Conservation (phyloP, 2,329 filamentous ascomycete species). For the Microcera coccophila region DNA sequence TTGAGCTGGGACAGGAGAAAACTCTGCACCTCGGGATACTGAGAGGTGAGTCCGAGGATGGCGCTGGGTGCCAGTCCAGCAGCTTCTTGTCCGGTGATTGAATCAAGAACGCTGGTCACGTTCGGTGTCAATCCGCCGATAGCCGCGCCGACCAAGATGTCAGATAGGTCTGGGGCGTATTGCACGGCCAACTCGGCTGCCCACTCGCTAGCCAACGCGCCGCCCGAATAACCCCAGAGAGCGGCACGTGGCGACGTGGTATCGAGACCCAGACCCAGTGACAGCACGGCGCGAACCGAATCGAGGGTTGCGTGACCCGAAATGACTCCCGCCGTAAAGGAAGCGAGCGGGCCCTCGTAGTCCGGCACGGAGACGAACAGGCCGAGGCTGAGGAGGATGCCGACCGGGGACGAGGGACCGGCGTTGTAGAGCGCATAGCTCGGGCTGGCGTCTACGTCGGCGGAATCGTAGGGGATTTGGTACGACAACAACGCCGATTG, state of each 20-base stretch:
- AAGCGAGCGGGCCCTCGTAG: constrained; percentile 42
- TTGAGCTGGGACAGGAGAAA: constrained; percentile 19
- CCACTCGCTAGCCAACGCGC: constrained; percentile 48
- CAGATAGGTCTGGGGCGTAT: constrained; percentile 49
- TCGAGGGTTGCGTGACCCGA: constrained; percentile 45
- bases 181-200: constrained; percentile 48
- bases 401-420: neutral
- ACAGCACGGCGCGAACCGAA: constrained; percentile 39
- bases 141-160: constrained; percentile 43
- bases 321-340: constrained; percentile 41
- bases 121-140: constrained; percentile 47
- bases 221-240: constrained; percentile 56
- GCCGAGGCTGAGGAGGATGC: constrained; percentile 13
- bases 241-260: constrained; percentile 26
- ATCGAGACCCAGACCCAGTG: constrained; percentile 23
- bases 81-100: constrained; percentile 27
- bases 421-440: constrained; percentile 15
- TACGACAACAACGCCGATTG: constrained; percentile 19
- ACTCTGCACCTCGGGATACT: constrained; percentile 17
- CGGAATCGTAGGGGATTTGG: constrained; percentile 23
- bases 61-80: constrained; percentile 20
- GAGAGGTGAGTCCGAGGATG: constrained; percentile 20
- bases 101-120: constrained; percentile 33
- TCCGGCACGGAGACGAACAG: constrained; percentile 42
- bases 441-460: constrained; percentile 19